phyloP scores from a whole-genome alignment of 495 filamentous ascomycete genomes.

The Lichenothelia convexa region DNA sequence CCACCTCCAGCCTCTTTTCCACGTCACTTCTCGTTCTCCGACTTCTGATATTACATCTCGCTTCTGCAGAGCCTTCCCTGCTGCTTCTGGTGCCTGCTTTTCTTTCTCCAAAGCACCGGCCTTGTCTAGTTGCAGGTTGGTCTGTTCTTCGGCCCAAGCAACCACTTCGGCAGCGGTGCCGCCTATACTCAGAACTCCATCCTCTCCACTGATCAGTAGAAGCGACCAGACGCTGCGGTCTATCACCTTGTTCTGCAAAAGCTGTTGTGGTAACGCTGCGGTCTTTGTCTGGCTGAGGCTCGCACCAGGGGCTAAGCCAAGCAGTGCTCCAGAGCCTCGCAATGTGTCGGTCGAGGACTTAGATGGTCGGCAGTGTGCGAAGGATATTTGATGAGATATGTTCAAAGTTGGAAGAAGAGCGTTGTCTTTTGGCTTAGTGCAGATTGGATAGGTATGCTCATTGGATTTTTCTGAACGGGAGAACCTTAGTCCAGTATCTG shows the following conservation, averaged over 20 bases:
- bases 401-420: conserved; percentile 16
- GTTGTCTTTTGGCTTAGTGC: conserved; percentile 13
- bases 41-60: not conserved
- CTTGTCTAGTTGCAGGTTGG: conserved; percentile 11
- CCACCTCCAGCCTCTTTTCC: conserved; percentile 15
- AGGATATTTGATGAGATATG: conserved; percentile 11
- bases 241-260: conserved; percentile 13
- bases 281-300: conserved; percentile 16
- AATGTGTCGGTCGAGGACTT: conserved; percentile 16
- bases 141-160: conserved; percentile 11
- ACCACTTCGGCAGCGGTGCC: conserved; percentile 15
- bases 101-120: conserved; percentile 8
- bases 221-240: conserved; percentile 16
- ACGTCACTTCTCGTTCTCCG: conserved; percentile 1
- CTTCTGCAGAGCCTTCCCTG: no score
- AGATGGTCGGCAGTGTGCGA: conserved; percentile 18
- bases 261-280: conserved; percentile 11
- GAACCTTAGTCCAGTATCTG: conserved; percentile 1
- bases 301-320: conserved; percentile 18
- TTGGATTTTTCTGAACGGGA: conserved; percentile 8
- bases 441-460: conserved; percentile 14
- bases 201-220: conserved; percentile 17
- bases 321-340: conserved; percentile 12
- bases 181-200: conserved; percentile 20
- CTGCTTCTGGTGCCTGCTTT: not conserved